These are phyloP conservation scores for Knufia petricola DNA, from an alignment of 2,329 filamentous ascomycete species.

Conservation along the genomic window DNA sequence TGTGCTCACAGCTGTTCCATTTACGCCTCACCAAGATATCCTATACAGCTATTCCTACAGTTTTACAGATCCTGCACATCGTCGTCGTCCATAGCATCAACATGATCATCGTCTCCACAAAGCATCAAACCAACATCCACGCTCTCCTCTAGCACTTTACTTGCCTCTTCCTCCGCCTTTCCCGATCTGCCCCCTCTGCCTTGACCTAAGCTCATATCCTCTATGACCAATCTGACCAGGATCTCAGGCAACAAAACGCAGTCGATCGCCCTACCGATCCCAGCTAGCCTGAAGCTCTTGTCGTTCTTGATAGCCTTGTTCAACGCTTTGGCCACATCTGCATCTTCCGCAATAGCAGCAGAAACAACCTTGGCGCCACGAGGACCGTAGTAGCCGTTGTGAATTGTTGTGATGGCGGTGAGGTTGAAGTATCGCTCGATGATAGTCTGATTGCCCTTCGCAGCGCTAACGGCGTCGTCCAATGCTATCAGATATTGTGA, in stretches of 20 bases:
- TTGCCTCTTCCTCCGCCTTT: slow-evolving; percentile 29
- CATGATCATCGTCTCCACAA: slow-evolving; percentile 54
- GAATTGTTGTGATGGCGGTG: slow-evolving; percentile 44
- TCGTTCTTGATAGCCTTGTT: slow-evolving; percentile 56
- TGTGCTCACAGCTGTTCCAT: background rate
- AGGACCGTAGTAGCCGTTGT: slow-evolving; percentile 75
- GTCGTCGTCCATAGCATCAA: slow-evolving; percentile 33
- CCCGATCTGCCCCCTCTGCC: slow-evolving; percentile 28
- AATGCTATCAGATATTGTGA: slow-evolving; percentile 55
- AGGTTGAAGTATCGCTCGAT: slow-evolving; percentile 41
- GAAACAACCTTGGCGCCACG: slow-evolving; percentile 64
- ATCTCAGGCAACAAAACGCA: slow-evolving; percentile 67
- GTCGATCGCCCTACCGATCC: slow-evolving; percentile 61
- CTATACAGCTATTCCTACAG: background rate
- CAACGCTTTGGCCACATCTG: slow-evolving; percentile 49
- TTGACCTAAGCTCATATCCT: slow-evolving; percentile 43
- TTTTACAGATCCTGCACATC: slow-evolving; percentile 12
- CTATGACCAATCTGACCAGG: slow-evolving; percentile 45
- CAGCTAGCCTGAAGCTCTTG: slow-evolving; percentile 54
- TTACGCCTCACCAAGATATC: background rate
- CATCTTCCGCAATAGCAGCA: slow-evolving; percentile 31
- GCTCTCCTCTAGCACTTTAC: slow-evolving; percentile 56
- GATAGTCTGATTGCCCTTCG: slow-evolving; percentile 16
- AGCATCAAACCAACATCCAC: slow-evolving; percentile 57
- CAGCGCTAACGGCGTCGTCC: slow-evolving; percentile 24